Base-by-base conservation (phyloP, 2,329 filamentous ascomycete species). In the Aureobasidium musti region DNA sequence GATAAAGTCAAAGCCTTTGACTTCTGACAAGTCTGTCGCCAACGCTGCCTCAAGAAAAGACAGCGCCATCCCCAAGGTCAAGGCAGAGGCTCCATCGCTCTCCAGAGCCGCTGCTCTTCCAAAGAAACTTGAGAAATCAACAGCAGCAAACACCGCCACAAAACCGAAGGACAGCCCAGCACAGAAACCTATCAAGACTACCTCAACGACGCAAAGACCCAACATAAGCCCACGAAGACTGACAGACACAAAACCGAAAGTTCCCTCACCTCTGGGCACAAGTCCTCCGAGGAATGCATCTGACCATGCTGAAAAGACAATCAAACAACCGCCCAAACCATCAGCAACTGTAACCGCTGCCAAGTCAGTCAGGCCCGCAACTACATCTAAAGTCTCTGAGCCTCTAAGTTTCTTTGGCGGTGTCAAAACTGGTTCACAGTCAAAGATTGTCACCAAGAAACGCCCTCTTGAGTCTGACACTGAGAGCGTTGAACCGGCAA, bases 231-330 rank as follows among this genome's bases (percentile, higher is more conserved):
- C 53, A n/a, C 43, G 60, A 54, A 54, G 45, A 39, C 33, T 63
- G 71, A 73, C 74, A 73, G 60, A 79, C 77, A 86, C 79, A 68
- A 86, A 84, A 49, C 84, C 86, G 1, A 84, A 82, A 72, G 87
- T 87, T 63, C 85, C 85, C 2, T 88, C 86, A 19, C 86, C 85
- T 14, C 81, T 88, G 13, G 85, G 83, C 11, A 85, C 84, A 7
- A 87, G 86, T 2, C 84, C 85, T 26, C 85, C 86, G 6, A 82
- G 86, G 68, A 87, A 86, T 73, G 83, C 83, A 33, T 87, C 85
- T 23, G 84, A 88, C 72, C 77, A 84, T 11, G 73, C 74, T 23
- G 73, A 74, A 79, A 72, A 66, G 74, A 72, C 71, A n/a, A 74
- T 71, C 69, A 71, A 56, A 37, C 59, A 45, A 39, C 26, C 33